phyloP scores from a whole-genome alignment of 1,139 yeast genomes.

The Suhomyces ambrosiae region DNA sequence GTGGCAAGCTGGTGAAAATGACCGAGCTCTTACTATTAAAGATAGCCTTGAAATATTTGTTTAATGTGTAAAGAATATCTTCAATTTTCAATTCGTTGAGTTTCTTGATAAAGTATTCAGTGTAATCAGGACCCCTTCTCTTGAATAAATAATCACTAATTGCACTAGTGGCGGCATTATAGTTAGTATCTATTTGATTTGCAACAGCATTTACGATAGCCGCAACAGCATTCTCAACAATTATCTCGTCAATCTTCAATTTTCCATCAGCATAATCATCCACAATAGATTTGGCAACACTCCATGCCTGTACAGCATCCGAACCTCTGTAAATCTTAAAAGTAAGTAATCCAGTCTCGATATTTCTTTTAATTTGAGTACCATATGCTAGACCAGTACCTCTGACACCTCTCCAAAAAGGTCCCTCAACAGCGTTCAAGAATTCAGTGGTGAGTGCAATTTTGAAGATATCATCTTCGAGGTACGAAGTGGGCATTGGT shows the following conservation, averaged over 20 bases:
- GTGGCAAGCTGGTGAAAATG: constrained; percentile 74
- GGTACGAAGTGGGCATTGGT: constrained; percentile 63
- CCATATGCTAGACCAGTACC: constrained; percentile 97
- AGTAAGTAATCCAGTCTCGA: constrained; percentile 69
- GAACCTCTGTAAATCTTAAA: constrained; percentile 81
- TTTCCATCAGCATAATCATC: constrained; percentile 58
- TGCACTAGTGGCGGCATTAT: constrained; percentile 65
- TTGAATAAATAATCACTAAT: constrained; percentile 67
- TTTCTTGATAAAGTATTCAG: constrained; percentile 46
- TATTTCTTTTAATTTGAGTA: constrained; percentile 58
- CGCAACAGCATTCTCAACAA: constrained; percentile 73
- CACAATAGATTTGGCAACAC: constrained; percentile 69
- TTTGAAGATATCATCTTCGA: constrained; percentile 67
- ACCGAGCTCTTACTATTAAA: constrained; percentile 59
- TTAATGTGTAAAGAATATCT: constrained; percentile 59
- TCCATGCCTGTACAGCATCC: constrained; percentile 74
- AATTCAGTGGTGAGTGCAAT: constrained; percentile 76
- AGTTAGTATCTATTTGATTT: constrained; percentile 58
- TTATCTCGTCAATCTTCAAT: constrained; percentile 54
- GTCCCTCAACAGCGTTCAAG: constrained; percentile 90
- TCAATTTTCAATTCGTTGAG: constrained; percentile 55
- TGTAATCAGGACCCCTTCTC: constrained; percentile 65
- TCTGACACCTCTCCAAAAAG: constrained; percentile 94
- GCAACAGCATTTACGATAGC: constrained; percentile 74
- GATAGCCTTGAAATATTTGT: constrained; percentile 60